Base-by-base conservation (phyloP, 371 early-diverging fungal genomes). In the Haplosporangium sp. region DNA sequence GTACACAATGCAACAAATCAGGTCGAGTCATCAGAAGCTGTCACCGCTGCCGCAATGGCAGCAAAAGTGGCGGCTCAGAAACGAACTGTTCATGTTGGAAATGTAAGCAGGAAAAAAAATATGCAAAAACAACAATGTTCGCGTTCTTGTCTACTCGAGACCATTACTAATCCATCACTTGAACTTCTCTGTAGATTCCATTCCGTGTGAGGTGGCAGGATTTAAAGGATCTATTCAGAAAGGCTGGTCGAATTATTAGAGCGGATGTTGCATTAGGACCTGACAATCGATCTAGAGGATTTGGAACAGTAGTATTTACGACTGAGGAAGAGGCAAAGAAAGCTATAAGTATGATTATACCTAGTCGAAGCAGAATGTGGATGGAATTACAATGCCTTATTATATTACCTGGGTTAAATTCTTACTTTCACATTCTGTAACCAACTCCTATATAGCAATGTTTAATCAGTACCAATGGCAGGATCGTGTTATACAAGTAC, bases 141-240 rank as follows among this genome's bases (percentile, higher is more conserved):
- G 15, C 45, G 8, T 45, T 45, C 0, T 45, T 15, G 2, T 45
- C 15, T 45, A 45, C 45, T 45, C 10, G 10, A 45, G 45, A 15
- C 45, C 8, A 45, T 15, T 45, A 45, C 27, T 27, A 27, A 27
- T 27, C 27, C 27, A 27, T 27, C 27, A 1, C 27, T 27, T 27
- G 27, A 27, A 27, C 27, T 27, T 27, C 27, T 27, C 27, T 27
- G 27, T 77, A 95, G 91, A 86, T 95, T 59, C 95, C 95, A 9
- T 91, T 86, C 70, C 86, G 89, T 42, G 87, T 88, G 50, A 88
- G 91, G 60, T 95, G 95, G 95, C 94, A 94, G 77, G 94, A 94
- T 74, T 76, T 95, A 69, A 94, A 94, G 76, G 95, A 94, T 85
- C 69, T 94, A 35, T 94, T 95, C 83, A 85, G 93, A 63, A 87